Evolutionary conservation across 169 alveolate species (phyloP), one percentile per base, ranked within the genome.

Genomic region (Plasmodium fragile): DNA sequence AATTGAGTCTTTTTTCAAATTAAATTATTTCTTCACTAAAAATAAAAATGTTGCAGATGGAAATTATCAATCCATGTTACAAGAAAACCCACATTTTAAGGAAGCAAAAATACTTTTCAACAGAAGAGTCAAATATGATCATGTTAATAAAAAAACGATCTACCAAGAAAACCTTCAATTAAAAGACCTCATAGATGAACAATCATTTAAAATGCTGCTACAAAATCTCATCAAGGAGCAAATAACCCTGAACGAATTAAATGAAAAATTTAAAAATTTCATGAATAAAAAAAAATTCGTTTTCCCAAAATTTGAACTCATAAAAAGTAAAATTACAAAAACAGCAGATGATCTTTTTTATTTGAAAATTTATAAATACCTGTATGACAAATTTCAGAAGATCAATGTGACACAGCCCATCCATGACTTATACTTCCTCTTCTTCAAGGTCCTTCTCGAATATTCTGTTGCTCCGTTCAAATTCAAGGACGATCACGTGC

Each of bases 1-100:
- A 78, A 13, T 87, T 3, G 93, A 87, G 70, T 16, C 87, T 3
- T 87, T 87, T 13, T 87, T 87, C 72, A 53, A 39, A 39, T 16
- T 77, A 36, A 87, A 52, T 10, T 16, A 43, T 5, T 10, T 11
- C 18, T 65, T 78, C 81, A 53, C 82, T 1, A 75, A 36, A 22
- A 87, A 78, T 78, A 55, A 34, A 59, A 87, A 87, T 32, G 43
- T 87, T 1, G 3, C 18, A 4, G 59, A 87, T 13, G 75, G 70
- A 1, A 22, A 80, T 25, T 87, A 53, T 34, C 39, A 32, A 0
- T 39, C 45, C 18, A 39, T 87, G 41, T 30, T 78, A 0, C 22
- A 36, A 36, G 45, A 53, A 5, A 28, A 69, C 1, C 80, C 81
- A 32, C 7, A 41, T 0, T 59, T 18, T 7, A 87, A 77, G 49